phyloP scores from a whole-genome alignment of 306 rosid species.

The Sicyos baderoa region DNA sequence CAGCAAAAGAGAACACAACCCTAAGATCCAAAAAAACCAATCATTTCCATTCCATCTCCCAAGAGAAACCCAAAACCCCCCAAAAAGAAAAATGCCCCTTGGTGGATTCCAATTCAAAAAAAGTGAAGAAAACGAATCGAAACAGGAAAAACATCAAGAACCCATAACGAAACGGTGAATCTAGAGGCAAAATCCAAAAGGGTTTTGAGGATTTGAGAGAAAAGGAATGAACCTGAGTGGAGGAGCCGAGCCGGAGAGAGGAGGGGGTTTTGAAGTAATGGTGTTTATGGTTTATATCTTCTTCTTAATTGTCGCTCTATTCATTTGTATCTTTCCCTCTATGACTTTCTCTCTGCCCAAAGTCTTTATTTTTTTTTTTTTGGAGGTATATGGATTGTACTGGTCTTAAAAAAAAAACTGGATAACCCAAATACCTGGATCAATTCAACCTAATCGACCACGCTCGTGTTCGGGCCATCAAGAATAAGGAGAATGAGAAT shows the following conservation, averaged over 20 bases:
- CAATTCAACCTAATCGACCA: too few relatives aligned
- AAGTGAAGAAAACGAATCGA: neutral
- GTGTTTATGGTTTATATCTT: neutral
- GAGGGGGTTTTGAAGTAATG: neutral
- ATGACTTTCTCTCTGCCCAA: neutral
- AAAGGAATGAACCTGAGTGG: constrained; percentile 5
- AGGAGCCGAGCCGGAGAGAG: neutral
- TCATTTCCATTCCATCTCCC: neutral
- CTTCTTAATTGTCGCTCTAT: neutral
- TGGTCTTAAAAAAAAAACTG: too few relatives aligned
- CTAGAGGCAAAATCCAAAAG: neutral
- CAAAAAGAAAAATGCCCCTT: neutral
- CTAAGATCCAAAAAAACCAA: neutral
- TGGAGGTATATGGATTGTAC: neutral
- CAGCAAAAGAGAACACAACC: neutral
- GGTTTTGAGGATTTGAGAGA: neutral
- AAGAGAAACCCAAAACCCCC: neutral
- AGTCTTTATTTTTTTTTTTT: neutral
- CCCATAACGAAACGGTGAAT: neutral
- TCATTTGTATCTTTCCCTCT: neutral
- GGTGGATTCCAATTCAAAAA: neutral
- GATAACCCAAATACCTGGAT: too few relatives aligned
- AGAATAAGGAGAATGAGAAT: too few relatives aligned
- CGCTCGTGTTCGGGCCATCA: too few relatives aligned
- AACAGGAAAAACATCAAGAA: neutral